Conservation (phyloP, 2,329 filamentous ascomycete species). For the Penicillium sp. region DNA sequence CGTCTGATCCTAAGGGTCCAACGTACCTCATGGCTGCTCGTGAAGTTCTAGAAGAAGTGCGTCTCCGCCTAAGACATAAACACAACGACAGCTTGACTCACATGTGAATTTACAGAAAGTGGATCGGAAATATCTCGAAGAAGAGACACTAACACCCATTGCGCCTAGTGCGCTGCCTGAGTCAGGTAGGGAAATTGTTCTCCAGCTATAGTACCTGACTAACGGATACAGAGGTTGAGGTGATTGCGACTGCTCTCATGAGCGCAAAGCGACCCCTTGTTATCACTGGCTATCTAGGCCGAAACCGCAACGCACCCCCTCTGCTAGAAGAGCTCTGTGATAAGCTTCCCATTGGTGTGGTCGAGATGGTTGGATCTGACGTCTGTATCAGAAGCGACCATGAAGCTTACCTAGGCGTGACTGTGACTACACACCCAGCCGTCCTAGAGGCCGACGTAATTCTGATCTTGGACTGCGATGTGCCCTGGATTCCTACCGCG, state of each 20-base stretch:
- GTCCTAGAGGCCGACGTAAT: slow-evolving; percentile 80
- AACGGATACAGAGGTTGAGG: slow-evolving; percentile 31
- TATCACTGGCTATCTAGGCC: slow-evolving; percentile 53
- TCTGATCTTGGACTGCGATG: slow-evolving; percentile 80
- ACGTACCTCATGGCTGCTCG: slow-evolving; percentile 76
- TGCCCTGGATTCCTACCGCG: slow-evolving; percentile 83
- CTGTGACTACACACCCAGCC: slow-evolving; percentile 70
- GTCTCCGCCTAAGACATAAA: slow-evolving; percentile 36
- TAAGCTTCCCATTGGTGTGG: slow-evolving; percentile 49
- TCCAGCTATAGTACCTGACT: not conserved
- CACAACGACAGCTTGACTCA: not conserved
- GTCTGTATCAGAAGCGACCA: slow-evolving; percentile 48
- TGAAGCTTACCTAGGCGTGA: slow-evolving; percentile 64
- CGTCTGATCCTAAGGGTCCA: slow-evolving; percentile 71
- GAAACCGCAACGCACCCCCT: slow-evolving; percentile 44
- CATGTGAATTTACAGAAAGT: slow-evolving; percentile 10
- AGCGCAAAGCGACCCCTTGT: slow-evolving; percentile 50
- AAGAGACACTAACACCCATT: slow-evolving; percentile 16
- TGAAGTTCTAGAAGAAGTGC: slow-evolving; percentile 80
- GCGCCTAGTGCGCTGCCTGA: slow-evolving; percentile 15
- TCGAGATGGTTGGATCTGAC: slow-evolving; percentile 53
- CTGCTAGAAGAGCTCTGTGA: slow-evolving; percentile 50
- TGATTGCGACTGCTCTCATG: slow-evolving; percentile 45
- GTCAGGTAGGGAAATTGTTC: slow-evolving; percentile 3
- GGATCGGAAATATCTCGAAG: slow-evolving; percentile 15